These are phyloP conservation scores for Saposhnikovia divaricata DNA, from an alignment of 129 eudicot species.

Conservation along the genomic window DNA sequence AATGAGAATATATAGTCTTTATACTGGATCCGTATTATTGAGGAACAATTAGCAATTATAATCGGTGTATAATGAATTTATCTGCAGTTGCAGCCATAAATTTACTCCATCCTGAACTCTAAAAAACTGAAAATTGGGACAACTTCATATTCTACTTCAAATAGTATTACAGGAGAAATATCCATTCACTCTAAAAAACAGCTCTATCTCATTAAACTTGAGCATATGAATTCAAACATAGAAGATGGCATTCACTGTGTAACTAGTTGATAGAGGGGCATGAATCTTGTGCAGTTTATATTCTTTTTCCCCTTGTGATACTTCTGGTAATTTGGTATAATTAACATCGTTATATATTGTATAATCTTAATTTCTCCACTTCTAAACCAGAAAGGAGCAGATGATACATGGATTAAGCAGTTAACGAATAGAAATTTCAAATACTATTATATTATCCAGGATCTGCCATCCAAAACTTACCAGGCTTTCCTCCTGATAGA, in stretches of 20 bases:
- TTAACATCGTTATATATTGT: not conserved
- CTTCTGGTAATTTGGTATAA: not conserved
- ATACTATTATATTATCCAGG: not conserved
- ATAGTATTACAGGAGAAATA: not conserved
- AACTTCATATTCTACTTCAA: not conserved
- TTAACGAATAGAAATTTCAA: not conserved
- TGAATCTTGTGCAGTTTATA: not conserved
- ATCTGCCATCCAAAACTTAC: slow-evolving; percentile 30
- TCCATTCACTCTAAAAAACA: not conserved
- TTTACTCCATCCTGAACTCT: not conserved
- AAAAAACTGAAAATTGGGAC: not conserved
- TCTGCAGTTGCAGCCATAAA: not conserved
- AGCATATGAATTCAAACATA: not conserved
- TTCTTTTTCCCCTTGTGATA: not conserved
- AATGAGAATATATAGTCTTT: not conserved
- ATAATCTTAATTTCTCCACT: not conserved
- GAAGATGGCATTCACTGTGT: not conserved
- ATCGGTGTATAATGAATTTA: not conserved
- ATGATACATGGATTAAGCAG: not conserved
- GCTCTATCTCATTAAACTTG: not conserved
- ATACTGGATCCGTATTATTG: not conserved
- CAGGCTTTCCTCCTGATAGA: slow-evolving; percentile 93
- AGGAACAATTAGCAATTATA: not conserved
- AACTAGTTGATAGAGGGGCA: not conserved
- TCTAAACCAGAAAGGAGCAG: not conserved